These are phyloP conservation scores for Toxoplasma gondii DNA, from an alignment of 169 alveolate species.

Conservation along the genomic window DNA sequence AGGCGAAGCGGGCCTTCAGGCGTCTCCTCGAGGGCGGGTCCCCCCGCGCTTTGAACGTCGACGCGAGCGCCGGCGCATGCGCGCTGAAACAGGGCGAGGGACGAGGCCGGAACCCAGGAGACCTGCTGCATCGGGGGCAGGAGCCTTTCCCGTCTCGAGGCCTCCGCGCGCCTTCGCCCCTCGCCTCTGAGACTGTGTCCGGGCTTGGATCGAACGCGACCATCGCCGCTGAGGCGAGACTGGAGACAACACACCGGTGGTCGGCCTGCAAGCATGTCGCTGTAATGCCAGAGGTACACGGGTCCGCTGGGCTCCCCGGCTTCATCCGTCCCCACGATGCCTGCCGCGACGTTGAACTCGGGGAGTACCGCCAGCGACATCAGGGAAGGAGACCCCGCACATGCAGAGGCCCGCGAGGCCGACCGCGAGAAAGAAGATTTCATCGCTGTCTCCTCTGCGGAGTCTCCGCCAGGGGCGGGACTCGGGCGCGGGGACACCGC, in stretches of 20 bases:
- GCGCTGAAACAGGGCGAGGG: not conserved
- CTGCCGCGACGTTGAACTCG: not conserved
- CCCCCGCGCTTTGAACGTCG: not conserved
- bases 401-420: not conserved
- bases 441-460: not conserved
- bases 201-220: not conserved
- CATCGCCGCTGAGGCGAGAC: not conserved
- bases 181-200: not conserved
- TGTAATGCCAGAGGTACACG: conserved; percentile 17
- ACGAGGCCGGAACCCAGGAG: conserved; percentile 7
- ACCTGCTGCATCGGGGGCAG: not conserved
- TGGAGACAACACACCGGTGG: conserved; percentile 21
- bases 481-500: not conserved
- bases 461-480: not conserved
- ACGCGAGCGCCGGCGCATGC: not conserved
- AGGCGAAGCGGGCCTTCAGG: not conserved
- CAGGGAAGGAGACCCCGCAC: not conserved
- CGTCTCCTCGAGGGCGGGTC: not conserved
- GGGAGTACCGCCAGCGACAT: conserved; percentile 12
- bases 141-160: not conserved
- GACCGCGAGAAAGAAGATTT: not conserved
- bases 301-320: not conserved
- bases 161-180: not conserved
- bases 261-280: conserved; percentile 12
- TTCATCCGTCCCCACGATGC: not conserved